Conservation (phyloP, 805 yeast genomes). For the Metschnikowia borealis region DNA sequence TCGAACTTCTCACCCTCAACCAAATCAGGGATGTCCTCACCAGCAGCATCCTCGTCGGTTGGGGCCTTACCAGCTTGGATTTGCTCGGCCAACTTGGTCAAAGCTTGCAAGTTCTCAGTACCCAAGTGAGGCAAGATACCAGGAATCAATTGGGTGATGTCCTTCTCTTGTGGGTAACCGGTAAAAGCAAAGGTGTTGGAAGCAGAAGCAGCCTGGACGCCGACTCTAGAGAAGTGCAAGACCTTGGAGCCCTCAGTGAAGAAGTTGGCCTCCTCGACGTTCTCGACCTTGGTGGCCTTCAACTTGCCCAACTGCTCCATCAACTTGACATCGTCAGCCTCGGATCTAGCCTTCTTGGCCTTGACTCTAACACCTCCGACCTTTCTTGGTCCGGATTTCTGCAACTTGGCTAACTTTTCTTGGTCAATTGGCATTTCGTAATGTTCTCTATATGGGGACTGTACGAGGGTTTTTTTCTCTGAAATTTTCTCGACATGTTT, state of each 20-base stretch:
- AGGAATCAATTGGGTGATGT: slow-evolving; percentile 88
- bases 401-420: slow-evolving; percentile 89
- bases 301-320: slow-evolving; percentile 85
- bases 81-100: slow-evolving; percentile 86
- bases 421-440: slow-evolving; percentile 78
- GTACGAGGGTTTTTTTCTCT: slow-evolving; percentile 4
- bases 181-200: slow-evolving; percentile 91
- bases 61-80: slow-evolving; percentile 61
- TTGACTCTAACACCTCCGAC: slow-evolving; percentile 88
- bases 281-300: slow-evolving; percentile 82
- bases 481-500: slow-evolving; percentile 18
- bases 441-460: slow-evolving; percentile 4
- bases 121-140: slow-evolving; percentile 94
- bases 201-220: slow-evolving; percentile 88
- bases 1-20: slow-evolving; percentile 88
- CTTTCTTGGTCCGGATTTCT: slow-evolving; percentile 74
- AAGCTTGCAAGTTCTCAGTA: slow-evolving; percentile 86
- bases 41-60: slow-evolving; percentile 38
- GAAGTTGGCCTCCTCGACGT: slow-evolving; percentile 95
- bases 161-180: slow-evolving; percentile 93
- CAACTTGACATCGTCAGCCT: slow-evolving; percentile 87
- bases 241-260: slow-evolving; percentile 96
- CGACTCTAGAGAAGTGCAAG: slow-evolving; percentile 92
- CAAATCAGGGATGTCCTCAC: slow-evolving; percentile 69
- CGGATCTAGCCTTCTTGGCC: slow-evolving; percentile 70